Evolutionary conservation across 768 basidiomycete genomes (phyloP).

Genomic region (Lactifluus pinguis): DNA sequence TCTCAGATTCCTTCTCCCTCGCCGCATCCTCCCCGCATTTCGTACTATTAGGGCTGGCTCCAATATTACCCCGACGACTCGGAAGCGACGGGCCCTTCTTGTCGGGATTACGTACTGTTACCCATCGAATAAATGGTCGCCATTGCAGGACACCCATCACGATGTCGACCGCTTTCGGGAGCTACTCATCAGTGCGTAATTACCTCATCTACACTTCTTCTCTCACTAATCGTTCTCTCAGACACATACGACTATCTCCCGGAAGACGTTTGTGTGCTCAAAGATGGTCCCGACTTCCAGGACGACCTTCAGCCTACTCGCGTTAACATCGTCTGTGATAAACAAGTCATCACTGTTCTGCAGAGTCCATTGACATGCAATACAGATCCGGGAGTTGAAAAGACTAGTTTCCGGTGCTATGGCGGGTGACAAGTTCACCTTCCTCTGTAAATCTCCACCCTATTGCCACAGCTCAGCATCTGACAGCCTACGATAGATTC

Average conservation of each 20-base stretch:
- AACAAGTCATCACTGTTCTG: background rate
- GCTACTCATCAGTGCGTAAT: conserved; percentile 8
- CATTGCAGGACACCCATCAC: background rate
- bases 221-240: background rate
- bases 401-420: conserved; percentile 17
- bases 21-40: background rate
- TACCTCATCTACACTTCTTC: too few relatives aligned
- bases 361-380: background rate
- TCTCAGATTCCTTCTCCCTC: background rate
- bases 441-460: conserved; percentile 21
- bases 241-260: conserved; percentile 12
- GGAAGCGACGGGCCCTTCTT: conserved; percentile 17
- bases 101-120: conserved; percentile 16
- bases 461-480: background rate
- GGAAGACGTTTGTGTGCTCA: conserved; percentile 17
- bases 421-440: conserved; percentile 22
- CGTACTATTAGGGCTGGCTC: background rate
- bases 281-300: background rate
- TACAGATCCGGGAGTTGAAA: conserved; percentile 17
- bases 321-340: conserved; percentile 12
- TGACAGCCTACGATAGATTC: conserved; percentile 11
- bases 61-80: background rate
- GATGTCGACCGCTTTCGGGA: conserved; percentile 13
- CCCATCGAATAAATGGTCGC: background rate
- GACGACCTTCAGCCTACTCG: conserved; percentile 7